Conservation (phyloP, 2,329 filamentous ascomycete species). For the Microsporum audouinii region DNA sequence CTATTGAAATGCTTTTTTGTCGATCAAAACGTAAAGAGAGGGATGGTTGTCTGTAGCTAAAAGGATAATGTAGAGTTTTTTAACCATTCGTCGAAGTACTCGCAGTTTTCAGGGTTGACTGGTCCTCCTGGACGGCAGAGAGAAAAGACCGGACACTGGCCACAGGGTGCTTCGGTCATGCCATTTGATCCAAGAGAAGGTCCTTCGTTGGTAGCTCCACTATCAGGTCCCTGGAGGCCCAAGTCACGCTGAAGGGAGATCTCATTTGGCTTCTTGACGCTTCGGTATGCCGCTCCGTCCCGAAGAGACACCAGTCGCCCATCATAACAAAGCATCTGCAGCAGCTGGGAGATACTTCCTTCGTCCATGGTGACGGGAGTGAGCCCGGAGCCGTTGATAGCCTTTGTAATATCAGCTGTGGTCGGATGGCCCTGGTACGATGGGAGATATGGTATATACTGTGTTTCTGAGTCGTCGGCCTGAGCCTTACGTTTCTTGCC, state of each 20-base stretch:
- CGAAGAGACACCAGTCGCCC: conserved; percentile 59
- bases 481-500: conserved; percentile 32
- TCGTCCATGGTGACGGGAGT: conserved; percentile 59
- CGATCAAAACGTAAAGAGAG: neutral
- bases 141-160: conserved; percentile 83
- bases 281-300: conserved; percentile 40
- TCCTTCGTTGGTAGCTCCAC: conserved; percentile 21
- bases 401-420: conserved; percentile 61
- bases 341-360: conserved; percentile 68
- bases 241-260: conserved; percentile 26
- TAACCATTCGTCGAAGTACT: conserved; percentile 84
- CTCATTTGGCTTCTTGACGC: conserved; percentile 30
- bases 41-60: conserved; percentile 12
- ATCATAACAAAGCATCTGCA: conserved; percentile 83
- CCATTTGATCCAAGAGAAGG: conserved; percentile 51
- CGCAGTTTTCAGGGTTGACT: conserved; percentile 78
- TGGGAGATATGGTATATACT: conserved; percentile 43
- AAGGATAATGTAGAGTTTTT: conserved; percentile 29
- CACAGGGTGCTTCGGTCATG: conserved; percentile 80
- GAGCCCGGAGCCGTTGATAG: conserved; percentile 57
- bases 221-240: conserved; percentile 22
- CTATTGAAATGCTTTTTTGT: neutral
- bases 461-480: conserved; percentile 21
- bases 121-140: conserved; percentile 84
- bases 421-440: conserved; percentile 73